Percentiles rank a stretch among this genome's conserved stretches.
phyloP scores from a whole-genome alignment of 495 filamentous ascomycete species.

The Aspergillus nanangensis region DNA sequence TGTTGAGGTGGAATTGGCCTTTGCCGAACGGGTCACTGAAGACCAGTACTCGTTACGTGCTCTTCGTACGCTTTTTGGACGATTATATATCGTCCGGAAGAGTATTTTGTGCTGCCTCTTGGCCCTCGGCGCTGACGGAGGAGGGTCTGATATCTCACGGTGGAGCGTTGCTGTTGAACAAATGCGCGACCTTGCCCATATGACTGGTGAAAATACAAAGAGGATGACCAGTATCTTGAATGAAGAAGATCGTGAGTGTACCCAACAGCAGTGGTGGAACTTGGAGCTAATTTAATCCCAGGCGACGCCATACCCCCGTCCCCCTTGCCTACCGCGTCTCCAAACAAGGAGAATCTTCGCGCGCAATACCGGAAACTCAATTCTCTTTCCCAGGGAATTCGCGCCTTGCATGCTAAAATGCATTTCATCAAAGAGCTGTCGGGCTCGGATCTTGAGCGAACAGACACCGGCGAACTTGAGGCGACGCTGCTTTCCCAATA shows the following conservation, averaged over 20 bases:
- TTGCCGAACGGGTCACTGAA: slow-evolving; percentile 59
- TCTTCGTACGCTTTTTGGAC: slow-evolving; percentile 72
- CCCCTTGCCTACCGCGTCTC: slow-evolving; percentile 64
- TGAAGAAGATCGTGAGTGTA: slow-evolving; percentile 74
- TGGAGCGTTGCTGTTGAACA: slow-evolving; percentile 79
- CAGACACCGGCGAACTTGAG: slow-evolving; percentile 64
- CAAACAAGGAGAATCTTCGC: slow-evolving; percentile 73
- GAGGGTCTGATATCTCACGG: slow-evolving; percentile 68
- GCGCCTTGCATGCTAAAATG: slow-evolving; percentile 90
- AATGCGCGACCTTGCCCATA: slow-evolving; percentile 56
- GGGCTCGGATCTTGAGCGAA: slow-evolving; percentile 66
- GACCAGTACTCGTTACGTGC: slow-evolving; percentile 74
- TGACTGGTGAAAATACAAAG: slow-evolving; percentile 49
- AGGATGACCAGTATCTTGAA: slow-evolving; percentile 66
- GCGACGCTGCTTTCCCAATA: slow-evolving; percentile 79
- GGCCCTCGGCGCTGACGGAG: slow-evolving; percentile 81
- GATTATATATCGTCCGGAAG: slow-evolving; percentile 75
- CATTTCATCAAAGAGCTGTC: slow-evolving; percentile 89
- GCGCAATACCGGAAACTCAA: slow-evolving; percentile 81
- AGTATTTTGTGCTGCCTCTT: slow-evolving; percentile 81
- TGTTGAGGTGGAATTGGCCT: slow-evolving; percentile 57
- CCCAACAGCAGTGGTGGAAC: slow-evolving; percentile 4
- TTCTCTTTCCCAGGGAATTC: slow-evolving; percentile 83
- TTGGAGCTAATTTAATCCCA: slow-evolving; percentile 24
- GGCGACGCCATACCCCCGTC: slow-evolving; percentile 54